phyloP scores from a whole-genome alignment of 257 asterid species.

The Solanum medicagineum region DNA sequence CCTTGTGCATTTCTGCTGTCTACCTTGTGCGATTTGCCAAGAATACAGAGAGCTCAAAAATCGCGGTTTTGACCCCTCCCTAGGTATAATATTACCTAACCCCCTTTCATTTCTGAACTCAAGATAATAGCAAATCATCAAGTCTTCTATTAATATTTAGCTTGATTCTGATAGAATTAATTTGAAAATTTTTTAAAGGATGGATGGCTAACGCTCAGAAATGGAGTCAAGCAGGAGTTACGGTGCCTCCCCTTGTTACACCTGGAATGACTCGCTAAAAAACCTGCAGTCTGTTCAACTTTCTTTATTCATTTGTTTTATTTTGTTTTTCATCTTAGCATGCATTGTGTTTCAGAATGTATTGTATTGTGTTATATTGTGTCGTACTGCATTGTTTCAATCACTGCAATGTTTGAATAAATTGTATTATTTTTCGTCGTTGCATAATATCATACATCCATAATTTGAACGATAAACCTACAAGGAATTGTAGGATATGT shows the following conservation, averaged over 20 bases:
- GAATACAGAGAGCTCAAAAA: constrained; percentile 16
- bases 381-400: too few species aligned
- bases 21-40: constrained; percentile 15
- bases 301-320: background rate
- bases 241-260: constrained; percentile 4
- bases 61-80: constrained; percentile 15
- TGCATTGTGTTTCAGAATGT: background rate
- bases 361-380: too few species aligned
- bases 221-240: background rate
- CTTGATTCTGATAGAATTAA: too few species aligned
- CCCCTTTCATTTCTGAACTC: background rate
- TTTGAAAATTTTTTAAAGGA: background rate
- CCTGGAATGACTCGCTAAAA: constrained; percentile 7
- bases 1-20: constrained; percentile 10
- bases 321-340: background rate
- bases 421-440: too few species aligned
- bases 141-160: too few species aligned
- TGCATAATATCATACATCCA: too few species aligned
- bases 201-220: constrained; percentile 14
- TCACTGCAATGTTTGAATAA: too few species aligned
- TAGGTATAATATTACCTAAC: background rate
- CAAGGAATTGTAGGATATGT: too few species aligned
- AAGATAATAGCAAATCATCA: too few species aligned
- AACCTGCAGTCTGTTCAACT: background rate
- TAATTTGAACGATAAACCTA: too few species aligned